These are phyloP conservation scores for Magnolia officinalis DNA, from an alignment of 164 flowering plant species.

Conservation along the genomic window DNA sequence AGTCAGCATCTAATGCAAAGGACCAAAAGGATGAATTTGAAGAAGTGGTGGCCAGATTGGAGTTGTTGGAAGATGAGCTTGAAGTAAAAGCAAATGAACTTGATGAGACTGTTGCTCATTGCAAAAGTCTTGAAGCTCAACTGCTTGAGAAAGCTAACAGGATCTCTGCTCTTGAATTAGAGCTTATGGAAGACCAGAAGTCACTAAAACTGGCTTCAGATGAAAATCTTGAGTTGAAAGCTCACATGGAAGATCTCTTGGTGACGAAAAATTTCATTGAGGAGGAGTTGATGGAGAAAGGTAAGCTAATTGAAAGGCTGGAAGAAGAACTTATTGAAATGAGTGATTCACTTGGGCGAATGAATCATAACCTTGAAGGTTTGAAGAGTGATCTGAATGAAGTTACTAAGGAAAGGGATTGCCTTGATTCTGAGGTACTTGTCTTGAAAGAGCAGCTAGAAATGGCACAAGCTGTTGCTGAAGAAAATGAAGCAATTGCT, in stretches of 20 bases:
- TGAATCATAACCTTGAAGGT: conserved; percentile 41
- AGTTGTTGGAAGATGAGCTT: conserved; percentile 54
- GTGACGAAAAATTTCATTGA: conserved; percentile 42
- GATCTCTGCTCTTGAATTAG: conserved; percentile 48
- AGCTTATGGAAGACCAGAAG: conserved; percentile 33
- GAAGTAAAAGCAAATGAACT: conserved; percentile 45
- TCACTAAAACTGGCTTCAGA: conserved; percentile 27
- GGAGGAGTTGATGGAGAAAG: conserved; percentile 48
- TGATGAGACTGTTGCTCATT: conserved; percentile 38
- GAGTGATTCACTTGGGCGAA: conserved; percentile 41
- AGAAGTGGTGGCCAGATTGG: conserved; percentile 46
- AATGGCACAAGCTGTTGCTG: conserved; percentile 49
- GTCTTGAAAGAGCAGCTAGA: conserved; percentile 59
- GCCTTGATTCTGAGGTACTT: conserved; percentile 40
- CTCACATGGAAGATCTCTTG: conserved; percentile 36
- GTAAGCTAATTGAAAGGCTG: conserved; percentile 40
- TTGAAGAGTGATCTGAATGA: conserved; percentile 41
- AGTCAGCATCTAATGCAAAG: conserved; percentile 61
- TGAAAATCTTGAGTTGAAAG: conserved; percentile 47
- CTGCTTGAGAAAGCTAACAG: conserved; percentile 44
- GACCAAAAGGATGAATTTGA: conserved; percentile 69
- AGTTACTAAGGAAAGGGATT: conserved; percentile 50
- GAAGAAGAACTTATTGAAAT: conserved; percentile 55
- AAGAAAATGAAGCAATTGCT: conserved; percentile 66
- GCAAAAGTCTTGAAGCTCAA: conserved; percentile 48